Evolutionary conservation across 1,139 yeast genomes (phyloP), one percentile per base, ranked within the genome.

Genomic region (Martiniozyma asiatica): DNA sequence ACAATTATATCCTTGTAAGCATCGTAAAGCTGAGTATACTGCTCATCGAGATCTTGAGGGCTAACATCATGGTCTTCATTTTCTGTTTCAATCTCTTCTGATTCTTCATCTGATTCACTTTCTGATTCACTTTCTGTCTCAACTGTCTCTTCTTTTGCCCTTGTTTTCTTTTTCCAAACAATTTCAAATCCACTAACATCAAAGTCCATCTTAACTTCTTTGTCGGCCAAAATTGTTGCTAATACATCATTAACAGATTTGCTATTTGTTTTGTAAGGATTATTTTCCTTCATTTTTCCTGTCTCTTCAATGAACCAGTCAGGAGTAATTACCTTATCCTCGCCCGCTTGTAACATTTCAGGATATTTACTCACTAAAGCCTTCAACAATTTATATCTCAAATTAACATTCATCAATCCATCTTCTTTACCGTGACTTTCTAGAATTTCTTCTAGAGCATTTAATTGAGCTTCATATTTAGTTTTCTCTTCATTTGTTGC

Each of bases 151-250:
- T 34, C 47, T 11, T 34, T 51, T 20, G 31, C 33, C 19, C 32
- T 39, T 24, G 43, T 46, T 12, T 38, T 44, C 23, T 41, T 62
- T 27, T 65, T 63, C 42, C 42, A 38, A 30, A 72, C 64, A 34
- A 70, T 59, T 7, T 84, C 85, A 40, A 77, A 55, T 3, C 67
- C 59, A 31, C 73, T 79, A 28, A 73, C 61, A 6, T 55, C 58
- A 16, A 72, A 44, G 1, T 63, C 46, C 11, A 55, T 56, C 42
- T 69, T 72, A 11, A 74, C 53, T 6, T 58, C 56, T 34, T 69
- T 68, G 34, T 62, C 60, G 43, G 79, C 79, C 67, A 77, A 70
- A 12, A 78, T 38, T 34, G 63, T 65, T 4, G 84, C 74, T 14
- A 72, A 58, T 38, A 67, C 47, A 40, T 63, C 59, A 49, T 69